Evolutionary conservation across 177 flowering plant genomes (phyloP).

Genomic region (Vitis hybrid): DNA sequence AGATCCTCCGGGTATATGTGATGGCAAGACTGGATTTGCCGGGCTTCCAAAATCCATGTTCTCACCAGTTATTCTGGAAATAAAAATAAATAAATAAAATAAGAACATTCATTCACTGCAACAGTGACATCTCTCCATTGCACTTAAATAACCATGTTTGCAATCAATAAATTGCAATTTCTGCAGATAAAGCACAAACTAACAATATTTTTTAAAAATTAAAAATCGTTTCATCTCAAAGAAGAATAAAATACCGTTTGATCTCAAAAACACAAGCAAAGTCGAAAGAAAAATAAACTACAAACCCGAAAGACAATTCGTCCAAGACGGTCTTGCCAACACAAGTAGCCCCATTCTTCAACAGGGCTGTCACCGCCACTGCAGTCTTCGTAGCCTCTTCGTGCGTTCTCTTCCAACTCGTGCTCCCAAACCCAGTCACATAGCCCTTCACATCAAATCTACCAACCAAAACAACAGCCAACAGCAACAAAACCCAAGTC

Average conservation of each 20-base stretch:
- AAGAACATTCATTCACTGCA: not conserved
- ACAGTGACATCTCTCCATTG: not conserved
- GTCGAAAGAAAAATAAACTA: not conserved
- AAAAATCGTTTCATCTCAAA: too few relatives aligned
- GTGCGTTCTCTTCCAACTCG: slow-evolving; percentile 79
- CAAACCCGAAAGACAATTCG: slow-evolving; percentile 78
- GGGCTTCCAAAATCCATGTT: slow-evolving; percentile 85
- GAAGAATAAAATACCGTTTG: not conserved
- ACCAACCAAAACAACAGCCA: slow-evolving; percentile 11
- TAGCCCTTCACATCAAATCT: slow-evolving; percentile 83
- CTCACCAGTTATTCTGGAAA: slow-evolving; percentile 76
- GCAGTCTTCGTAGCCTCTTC: slow-evolving; percentile 66
- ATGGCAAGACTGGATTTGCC: slow-evolving; percentile 64
- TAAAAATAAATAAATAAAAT: not conserved
- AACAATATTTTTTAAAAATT: too few relatives aligned
- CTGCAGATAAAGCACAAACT: too few relatives aligned
- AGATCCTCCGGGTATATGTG: slow-evolving; percentile 85
- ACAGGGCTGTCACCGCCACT: slow-evolving; percentile 48
- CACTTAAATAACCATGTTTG: too few relatives aligned
- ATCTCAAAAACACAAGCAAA: not conserved
- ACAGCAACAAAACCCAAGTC: not conserved
- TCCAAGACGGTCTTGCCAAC: slow-evolving; percentile 91
- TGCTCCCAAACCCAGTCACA: slow-evolving; percentile 87
- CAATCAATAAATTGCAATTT: too few relatives aligned
- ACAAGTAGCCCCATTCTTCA: slow-evolving; percentile 90